phyloP scores from a whole-genome alignment of 495 filamentous ascomycete genomes.

The Podospora conica region DNA sequence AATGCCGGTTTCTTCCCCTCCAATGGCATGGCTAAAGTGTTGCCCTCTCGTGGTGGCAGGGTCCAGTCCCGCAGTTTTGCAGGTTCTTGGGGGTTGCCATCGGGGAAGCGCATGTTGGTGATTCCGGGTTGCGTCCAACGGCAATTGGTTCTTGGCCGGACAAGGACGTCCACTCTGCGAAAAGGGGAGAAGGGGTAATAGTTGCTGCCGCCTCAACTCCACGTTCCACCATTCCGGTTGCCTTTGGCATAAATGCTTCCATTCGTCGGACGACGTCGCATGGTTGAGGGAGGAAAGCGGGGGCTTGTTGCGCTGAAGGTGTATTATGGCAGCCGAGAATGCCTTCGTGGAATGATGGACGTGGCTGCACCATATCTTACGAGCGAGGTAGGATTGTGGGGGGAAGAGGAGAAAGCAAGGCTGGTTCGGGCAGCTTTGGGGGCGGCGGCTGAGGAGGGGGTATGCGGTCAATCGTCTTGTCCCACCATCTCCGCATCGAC shows the following conservation, averaged over 20 bases:
- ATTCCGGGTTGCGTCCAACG: neutral
- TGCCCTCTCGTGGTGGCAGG: neutral
- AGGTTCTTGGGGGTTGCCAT: neutral
- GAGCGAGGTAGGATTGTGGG: neutral
- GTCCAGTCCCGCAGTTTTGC: neutral
- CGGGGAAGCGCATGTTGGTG: neutral
- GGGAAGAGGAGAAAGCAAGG: neutral
- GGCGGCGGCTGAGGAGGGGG: neutral
- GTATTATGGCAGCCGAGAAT: too few species aligned
- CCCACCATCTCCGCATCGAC: neutral
- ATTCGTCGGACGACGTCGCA: too few species aligned
- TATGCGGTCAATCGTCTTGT: neutral
- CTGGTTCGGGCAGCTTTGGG: neutral
- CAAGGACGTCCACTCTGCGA: neutral
- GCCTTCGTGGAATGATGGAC: too few species aligned
- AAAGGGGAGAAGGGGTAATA: neutral
- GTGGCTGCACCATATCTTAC: too few species aligned
- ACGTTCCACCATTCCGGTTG: neutral
- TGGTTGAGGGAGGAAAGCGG: neutral
- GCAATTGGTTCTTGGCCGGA: neutral
- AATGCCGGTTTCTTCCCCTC: neutral
- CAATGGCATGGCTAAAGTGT: neutral
- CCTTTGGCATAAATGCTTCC: too few species aligned
- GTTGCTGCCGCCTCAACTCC: neutral
- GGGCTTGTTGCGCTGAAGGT: too few species aligned